These are phyloP conservation scores for Aspergillus novofumigatus DNA, from an alignment of 2,329 filamentous ascomycete genomes.

Conservation along the genomic window DNA sequence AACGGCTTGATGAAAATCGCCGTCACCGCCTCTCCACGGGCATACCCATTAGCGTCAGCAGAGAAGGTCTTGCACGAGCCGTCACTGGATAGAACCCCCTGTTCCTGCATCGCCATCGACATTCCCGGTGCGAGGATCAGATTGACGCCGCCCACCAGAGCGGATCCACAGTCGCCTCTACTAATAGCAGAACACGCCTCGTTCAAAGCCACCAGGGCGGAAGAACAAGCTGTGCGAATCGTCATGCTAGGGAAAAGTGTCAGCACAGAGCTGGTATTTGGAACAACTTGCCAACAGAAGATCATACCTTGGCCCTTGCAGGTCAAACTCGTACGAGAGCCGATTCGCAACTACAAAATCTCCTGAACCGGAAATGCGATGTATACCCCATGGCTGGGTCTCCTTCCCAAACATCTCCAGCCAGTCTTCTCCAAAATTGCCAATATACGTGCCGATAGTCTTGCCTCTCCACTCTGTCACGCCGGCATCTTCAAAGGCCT, in stretches of 20 bases:
- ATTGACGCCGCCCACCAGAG: conserved; percentile 32
- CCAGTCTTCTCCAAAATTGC: conserved; percentile 14
- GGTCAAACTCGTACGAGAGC: conserved; percentile 24
- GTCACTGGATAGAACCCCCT: conserved; percentile 31
- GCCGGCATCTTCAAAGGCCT: conserved; percentile 25
- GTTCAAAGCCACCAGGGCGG: conserved; percentile 29
- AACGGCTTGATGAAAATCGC: no score
- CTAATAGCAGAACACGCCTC: conserved; percentile 21
- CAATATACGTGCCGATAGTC: conserved; percentile 18
- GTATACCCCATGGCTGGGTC: conserved; percentile 2
- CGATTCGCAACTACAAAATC: conserved; percentile 23
- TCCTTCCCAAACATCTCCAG: conserved; percentile 7
- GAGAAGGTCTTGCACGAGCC: conserved; percentile 26
- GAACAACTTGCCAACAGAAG: no score
- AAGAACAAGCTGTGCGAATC: conserved; percentile 36
- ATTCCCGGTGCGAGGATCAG: conserved; percentile 28
- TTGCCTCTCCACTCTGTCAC: conserved; percentile 20
- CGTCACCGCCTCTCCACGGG: conserved; percentile 16
- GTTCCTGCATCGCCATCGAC: conserved; percentile 23
- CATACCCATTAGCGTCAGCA: conserved; percentile 27
- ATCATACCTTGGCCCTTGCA: conserved; percentile 20
- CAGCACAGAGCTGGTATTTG: background rate
- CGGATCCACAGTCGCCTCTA: conserved; percentile 11
- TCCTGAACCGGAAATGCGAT: conserved; percentile 15
- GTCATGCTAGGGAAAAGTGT: conserved; percentile 7